These are phyloP conservation scores for Tagetes erecta DNA, from an alignment of 129 eudicot species.

Conservation along the genomic window DNA sequence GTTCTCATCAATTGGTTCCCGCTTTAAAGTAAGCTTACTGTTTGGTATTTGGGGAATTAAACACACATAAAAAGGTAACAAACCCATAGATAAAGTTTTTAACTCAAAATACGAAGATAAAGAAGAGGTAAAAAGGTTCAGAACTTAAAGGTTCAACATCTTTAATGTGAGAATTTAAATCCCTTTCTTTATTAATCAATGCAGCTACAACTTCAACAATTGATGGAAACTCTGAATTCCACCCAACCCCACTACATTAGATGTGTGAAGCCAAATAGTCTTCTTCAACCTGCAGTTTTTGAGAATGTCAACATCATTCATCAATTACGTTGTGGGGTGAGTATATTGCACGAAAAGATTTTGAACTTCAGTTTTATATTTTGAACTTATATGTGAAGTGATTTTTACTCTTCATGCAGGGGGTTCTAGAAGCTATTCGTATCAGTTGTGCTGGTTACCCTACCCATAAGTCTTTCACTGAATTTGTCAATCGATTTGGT, in stretches of 20 bases:
- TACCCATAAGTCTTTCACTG: slow-evolving; percentile 74
- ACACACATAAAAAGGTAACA: background rate
- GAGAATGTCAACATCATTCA: slow-evolving; percentile 89
- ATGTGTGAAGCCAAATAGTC: slow-evolving; percentile 95
- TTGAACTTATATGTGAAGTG: slow-evolving; percentile 15
- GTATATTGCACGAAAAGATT: slow-evolving; percentile 35
- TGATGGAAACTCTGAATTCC: slow-evolving; percentile 94
- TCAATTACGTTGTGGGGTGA: slow-evolving; percentile 98
- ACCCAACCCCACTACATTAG: slow-evolving; percentile 93
- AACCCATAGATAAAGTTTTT: background rate
- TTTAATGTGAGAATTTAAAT: slow-evolving; percentile 8
- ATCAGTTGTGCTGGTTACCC: slow-evolving; percentile 99
- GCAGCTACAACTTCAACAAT: slow-evolving; percentile 86
- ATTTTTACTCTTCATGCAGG: slow-evolving; percentile 50
- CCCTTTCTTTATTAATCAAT: slow-evolving; percentile 19
- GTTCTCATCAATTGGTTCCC: slow-evolving; percentile 95
- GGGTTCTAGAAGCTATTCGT: slow-evolving; percentile 98
- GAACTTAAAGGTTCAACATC: slow-evolving; percentile 14
- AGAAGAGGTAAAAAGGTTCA: slow-evolving; percentile 3
- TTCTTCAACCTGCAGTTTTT: slow-evolving; percentile 78
- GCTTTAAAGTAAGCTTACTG: slow-evolving; percentile 66
- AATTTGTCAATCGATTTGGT: slow-evolving; percentile 82
- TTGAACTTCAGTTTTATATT: background rate
- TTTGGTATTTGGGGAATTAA: background rate
- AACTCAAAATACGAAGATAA: background rate